A percentile compares a stretch with the other conserved stretches of the same genome.
Conservation (phyloP, 164 flowering plant genomes). For the Macadamia integrifolia region DNA sequence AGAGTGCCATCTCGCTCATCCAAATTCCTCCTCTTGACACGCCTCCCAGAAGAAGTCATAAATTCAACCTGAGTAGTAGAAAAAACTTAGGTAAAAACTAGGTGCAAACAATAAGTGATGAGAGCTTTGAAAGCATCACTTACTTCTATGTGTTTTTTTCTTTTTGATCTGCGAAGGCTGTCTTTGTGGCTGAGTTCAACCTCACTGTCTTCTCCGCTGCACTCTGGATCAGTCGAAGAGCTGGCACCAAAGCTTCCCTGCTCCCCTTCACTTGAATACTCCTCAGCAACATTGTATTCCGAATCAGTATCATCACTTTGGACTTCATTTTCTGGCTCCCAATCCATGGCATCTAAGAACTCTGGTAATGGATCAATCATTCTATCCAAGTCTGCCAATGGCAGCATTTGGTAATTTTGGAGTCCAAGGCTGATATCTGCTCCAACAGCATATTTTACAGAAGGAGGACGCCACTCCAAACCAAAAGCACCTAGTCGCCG, state of each 20-base stretch:
- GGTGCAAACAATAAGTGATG: slow-evolving; percentile 4
- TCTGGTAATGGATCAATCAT: slow-evolving; percentile 68
- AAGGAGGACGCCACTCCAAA: slow-evolving; percentile 82
- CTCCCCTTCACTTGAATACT: slow-evolving; percentile 60
- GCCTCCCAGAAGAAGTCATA: slow-evolving; percentile 92
- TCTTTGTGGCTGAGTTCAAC: slow-evolving; percentile 38
- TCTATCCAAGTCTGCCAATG: slow-evolving; percentile 71
- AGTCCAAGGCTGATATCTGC: slow-evolving; percentile 57
- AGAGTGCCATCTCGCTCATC: slow-evolving; percentile 59
- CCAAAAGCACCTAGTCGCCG: slow-evolving; percentile 84
- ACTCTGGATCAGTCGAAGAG: slow-evolving; percentile 49
- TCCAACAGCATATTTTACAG: slow-evolving; percentile 70
- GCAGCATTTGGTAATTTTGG: slow-evolving; percentile 63
- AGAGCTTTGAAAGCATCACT: slow-evolving; percentile 24
- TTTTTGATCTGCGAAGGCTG: slow-evolving; percentile 60
- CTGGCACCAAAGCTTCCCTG: slow-evolving; percentile 44
- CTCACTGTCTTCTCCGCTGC: slow-evolving; percentile 64
- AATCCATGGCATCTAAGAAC: slow-evolving; percentile 54
- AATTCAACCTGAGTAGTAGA: slow-evolving; percentile 48
- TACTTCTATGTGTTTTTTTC: slow-evolving; percentile 76
- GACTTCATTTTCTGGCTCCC: slow-evolving; percentile 81
- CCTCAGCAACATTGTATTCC: slow-evolving; percentile 76
- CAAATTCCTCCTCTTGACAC: slow-evolving; percentile 79
- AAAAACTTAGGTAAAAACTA: slow-evolving; percentile 1
- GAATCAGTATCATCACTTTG: slow-evolving; percentile 78